A percentile compares a stretch with the other conserved stretches of the same genome.
Evolutionary conservation across 768 basidiomycete species (phyloP).

Genomic region (Tricholoma furcatifolium): DNA sequence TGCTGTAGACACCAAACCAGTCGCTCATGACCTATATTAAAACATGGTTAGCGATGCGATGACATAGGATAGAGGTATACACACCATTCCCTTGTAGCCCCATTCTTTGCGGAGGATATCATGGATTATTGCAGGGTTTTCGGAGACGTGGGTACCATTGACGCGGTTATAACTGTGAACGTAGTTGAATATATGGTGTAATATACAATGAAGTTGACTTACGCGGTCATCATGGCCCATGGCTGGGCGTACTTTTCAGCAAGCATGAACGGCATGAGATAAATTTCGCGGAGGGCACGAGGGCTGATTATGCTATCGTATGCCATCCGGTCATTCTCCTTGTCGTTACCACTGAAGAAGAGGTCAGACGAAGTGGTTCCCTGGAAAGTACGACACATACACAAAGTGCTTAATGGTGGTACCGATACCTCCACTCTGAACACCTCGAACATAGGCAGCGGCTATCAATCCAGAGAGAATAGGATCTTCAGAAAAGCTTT

Average conservation of each 20-base stretch:
- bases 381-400: constrained; percentile 32
- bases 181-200: not conserved
- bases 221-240: constrained; percentile 74
- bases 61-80: constrained; percentile 7
- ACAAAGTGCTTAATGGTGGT: constrained; percentile 82
- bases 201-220: constrained; percentile 24
- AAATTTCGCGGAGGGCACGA: constrained; percentile 71
- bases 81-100: constrained; percentile 63
- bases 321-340: constrained; percentile 72
- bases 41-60: not conserved
- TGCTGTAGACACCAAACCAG: constrained; percentile 77
- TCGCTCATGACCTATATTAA: constrained; percentile 66
- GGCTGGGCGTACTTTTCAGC: constrained; percentile 65
- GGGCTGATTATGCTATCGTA: constrained; percentile 67
- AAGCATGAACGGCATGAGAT: constrained; percentile 75
- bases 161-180: constrained; percentile 68
- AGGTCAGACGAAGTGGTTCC: not conserved
- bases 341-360: constrained; percentile 64
- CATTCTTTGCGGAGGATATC: constrained; percentile 69
- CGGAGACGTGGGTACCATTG: constrained; percentile 72
- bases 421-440: constrained; percentile 76
- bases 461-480: constrained; percentile 68
- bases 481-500: constrained; percentile 81
- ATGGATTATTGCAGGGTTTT: constrained; percentile 57
- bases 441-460: constrained; percentile 71